phyloP scores from a whole-genome alignment of 139 green algal species.

The Micromonas pusilla region DNA sequence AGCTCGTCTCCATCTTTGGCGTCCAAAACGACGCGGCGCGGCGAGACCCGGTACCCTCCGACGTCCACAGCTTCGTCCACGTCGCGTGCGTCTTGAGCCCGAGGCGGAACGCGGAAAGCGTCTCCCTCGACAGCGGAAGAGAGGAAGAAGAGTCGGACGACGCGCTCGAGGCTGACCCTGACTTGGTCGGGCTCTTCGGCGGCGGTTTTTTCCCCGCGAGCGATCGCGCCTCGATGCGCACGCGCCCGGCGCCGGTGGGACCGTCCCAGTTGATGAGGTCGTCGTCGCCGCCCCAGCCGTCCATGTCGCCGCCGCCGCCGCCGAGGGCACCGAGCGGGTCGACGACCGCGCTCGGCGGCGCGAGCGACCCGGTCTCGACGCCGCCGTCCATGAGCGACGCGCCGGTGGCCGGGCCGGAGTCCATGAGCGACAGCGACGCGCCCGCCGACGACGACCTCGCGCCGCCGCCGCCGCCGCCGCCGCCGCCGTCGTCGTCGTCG shows the following conservation, averaged over 20 bases:
- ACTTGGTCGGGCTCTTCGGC: background rate
- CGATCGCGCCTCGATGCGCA: background rate
- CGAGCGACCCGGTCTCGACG: background rate
- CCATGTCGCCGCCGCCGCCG: background rate
- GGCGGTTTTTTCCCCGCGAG: background rate
- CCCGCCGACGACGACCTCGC: too few relatives aligned
- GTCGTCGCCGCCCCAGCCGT: constrained; percentile 6
- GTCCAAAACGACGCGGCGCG: constrained; percentile 1
- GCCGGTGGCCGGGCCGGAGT: too few relatives aligned
- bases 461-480: too few relatives aligned
- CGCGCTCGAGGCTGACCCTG: too few relatives aligned
- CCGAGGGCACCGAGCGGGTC: background rate
- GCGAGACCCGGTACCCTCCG: background rate
- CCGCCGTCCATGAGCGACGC: background rate
- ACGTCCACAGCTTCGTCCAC: background rate
- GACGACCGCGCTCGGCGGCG: background rate
- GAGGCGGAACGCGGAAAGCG: background rate
- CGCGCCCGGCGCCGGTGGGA: too few relatives aligned
- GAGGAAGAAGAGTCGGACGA: too few relatives aligned
- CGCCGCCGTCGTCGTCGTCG: background rate
- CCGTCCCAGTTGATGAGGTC: constrained; percentile 8
- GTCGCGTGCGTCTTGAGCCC: background rate
- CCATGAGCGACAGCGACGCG: too few relatives aligned
- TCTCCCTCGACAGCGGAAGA: background rate
- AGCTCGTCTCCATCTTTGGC: background rate